Evolutionary conservation across 768 basidiomycete genomes (phyloP).

Genomic region (Leccinellum albellum): DNA sequence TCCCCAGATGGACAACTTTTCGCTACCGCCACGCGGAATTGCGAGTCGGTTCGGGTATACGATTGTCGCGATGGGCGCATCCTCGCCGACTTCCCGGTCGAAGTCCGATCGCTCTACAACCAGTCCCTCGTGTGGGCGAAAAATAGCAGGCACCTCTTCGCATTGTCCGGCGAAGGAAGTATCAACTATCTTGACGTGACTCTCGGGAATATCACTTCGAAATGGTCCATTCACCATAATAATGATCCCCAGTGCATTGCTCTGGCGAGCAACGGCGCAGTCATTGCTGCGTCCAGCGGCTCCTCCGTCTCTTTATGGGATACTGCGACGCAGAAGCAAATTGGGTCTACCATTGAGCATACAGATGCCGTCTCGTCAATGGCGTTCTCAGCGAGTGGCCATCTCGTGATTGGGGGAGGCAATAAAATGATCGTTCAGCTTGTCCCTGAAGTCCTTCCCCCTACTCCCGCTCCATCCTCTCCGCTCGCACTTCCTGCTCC

Average conservation of each 20-base stretch:
- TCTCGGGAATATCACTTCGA: neutral
- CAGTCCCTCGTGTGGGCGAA: neutral
- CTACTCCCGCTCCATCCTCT: neutral
- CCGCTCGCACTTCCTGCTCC: neutral
- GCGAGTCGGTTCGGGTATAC: neutral
- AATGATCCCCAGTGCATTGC: neutral
- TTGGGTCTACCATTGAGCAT: neutral
- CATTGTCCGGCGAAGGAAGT: neutral
- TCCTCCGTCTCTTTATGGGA: neutral
- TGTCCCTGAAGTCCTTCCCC: neutral
- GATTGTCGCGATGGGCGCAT: neutral
- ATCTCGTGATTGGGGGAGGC: neutral
- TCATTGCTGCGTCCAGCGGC: neutral
- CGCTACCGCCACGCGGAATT: neutral
- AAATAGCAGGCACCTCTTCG: neutral
- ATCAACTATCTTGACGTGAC: neutral
- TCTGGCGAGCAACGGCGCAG: neutral
- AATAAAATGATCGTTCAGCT: neutral
- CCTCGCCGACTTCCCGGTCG: neutral
- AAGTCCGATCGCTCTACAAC: neutral
- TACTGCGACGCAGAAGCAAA: neutral
- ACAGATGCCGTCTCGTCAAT: neutral
- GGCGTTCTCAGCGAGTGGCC: neutral
- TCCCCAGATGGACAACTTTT: constrained; percentile 7
- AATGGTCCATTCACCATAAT: neutral